Evolutionary conservation across 257 asterid species (phyloP).

Genomic region (Plantago ovata): DNA sequence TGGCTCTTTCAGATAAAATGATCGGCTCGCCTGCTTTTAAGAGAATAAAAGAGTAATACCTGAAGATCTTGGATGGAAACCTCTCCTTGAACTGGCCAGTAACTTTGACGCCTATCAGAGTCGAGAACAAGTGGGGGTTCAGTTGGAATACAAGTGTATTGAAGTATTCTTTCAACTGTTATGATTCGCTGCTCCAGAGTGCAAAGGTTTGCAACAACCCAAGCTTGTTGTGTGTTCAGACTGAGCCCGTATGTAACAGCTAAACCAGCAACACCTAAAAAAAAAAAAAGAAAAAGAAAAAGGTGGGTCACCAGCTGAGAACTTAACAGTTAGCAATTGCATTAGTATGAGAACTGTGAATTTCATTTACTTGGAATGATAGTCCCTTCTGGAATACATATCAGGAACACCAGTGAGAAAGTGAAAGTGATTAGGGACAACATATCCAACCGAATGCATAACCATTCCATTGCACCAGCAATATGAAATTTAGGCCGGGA

Average conservation of each 20-base stretch:
- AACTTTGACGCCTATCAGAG: constrained; percentile 48
- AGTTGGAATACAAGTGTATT: constrained; percentile 53
- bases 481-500: constrained; percentile 73
- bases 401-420: constrained; percentile 59
- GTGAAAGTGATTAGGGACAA: constrained; percentile 68
- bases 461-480: constrained; percentile 90
- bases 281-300: no score
- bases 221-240: constrained; percentile 57
- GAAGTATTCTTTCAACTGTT: constrained; percentile 89
- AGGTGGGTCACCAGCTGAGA: no score
- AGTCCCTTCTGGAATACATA: constrained; percentile 70
- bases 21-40: no score
- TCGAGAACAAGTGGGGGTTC: constrained; percentile 82
- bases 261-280: constrained; percentile 90
- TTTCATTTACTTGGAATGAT: constrained; percentile 75
- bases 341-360: no score
- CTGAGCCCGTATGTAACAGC: constrained; percentile 87
- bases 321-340: no score
- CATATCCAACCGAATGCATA: constrained; percentile 78
- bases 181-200: constrained; percentile 71
- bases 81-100: constrained; percentile 77
- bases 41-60: constrained; percentile 34
- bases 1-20: neutral
- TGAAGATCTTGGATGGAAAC: constrained; percentile 67
- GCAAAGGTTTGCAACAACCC: constrained; percentile 74